These are phyloP conservation scores for Coelastrella sp. DNA, from an alignment of 139 green algal species.

Conservation along the genomic window DNA sequence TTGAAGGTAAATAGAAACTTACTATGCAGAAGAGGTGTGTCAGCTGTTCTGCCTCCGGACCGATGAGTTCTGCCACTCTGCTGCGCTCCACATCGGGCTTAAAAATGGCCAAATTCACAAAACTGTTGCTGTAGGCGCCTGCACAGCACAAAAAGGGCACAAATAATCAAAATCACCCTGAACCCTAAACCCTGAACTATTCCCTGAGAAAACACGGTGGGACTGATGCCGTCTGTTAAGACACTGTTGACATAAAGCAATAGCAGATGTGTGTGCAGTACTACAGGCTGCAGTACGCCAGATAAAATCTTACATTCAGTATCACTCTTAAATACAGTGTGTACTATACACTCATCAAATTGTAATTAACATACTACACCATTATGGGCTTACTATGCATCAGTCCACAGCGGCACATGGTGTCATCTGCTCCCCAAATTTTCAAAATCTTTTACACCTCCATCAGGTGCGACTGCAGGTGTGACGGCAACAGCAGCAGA, in stretches of 20 bases:
- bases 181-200: no score
- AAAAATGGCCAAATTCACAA: conserved; percentile 58
- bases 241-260: no score
- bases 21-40: conserved; percentile 42
- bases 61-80: conserved; percentile 31
- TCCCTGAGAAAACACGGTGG: no score
- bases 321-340: background rate
- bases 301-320: no score
- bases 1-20: no score
- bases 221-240: no score
- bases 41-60: conserved; percentile 6
- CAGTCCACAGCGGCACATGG: conserved; percentile 46
- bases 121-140: conserved; percentile 55
- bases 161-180: no score
- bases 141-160: background rate
- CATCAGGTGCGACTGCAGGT: conserved; percentile 49
- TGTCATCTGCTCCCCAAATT: conserved; percentile 54
- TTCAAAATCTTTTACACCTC: conserved; percentile 61
- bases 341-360: background rate
- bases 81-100: conserved; percentile 45
- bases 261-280: background rate
- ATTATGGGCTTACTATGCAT: conserved; percentile 42
- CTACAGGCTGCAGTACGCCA: background rate
- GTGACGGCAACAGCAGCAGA: background rate
- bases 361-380: background rate